Percentiles rank a stretch among this genome's conserved stretches.
These are phyloP conservation scores for Sungouiella blattae DNA, from an alignment of 805 yeast genomes.

Conservation along the genomic window DNA sequence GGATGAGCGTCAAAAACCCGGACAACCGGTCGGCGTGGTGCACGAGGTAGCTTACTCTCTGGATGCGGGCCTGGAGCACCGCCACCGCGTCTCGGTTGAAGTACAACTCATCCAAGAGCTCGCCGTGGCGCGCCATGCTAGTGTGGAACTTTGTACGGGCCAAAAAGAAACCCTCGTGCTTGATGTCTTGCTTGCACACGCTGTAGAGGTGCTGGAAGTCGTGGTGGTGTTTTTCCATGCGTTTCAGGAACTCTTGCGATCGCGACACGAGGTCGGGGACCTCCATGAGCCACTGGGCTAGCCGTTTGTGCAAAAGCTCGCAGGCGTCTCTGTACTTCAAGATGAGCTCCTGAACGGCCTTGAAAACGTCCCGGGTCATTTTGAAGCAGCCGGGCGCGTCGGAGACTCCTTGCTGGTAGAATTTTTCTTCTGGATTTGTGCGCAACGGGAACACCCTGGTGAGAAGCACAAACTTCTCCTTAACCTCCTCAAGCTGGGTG, in stretches of 20 bases:
- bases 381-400: not conserved
- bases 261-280: too few relatives aligned
- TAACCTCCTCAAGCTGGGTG: not conserved
- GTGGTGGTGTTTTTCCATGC: not conserved
- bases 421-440: not conserved
- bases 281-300: not conserved
- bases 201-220: not conserved
- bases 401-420: not conserved
- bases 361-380: not conserved
- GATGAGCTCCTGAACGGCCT: not conserved
- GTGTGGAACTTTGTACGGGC: not conserved
- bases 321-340: not conserved
- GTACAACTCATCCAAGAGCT: not conserved
- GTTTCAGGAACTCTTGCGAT: too few relatives aligned
- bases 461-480: not conserved
- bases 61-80: too few relatives aligned
- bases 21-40: constrained; percentile 7
- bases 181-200: not conserved
- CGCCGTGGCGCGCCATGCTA: not conserved
- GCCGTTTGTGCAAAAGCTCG: not conserved
- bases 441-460: not conserved
- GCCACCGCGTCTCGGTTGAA: too few relatives aligned
- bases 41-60: too few relatives aligned
- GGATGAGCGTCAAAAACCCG: constrained; percentile 7
- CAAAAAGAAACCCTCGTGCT: not conserved